Evolutionary conservation across 2,329 filamentous ascomycete species (phyloP).

Genomic region (Ceratocystis alfenasii): DNA sequence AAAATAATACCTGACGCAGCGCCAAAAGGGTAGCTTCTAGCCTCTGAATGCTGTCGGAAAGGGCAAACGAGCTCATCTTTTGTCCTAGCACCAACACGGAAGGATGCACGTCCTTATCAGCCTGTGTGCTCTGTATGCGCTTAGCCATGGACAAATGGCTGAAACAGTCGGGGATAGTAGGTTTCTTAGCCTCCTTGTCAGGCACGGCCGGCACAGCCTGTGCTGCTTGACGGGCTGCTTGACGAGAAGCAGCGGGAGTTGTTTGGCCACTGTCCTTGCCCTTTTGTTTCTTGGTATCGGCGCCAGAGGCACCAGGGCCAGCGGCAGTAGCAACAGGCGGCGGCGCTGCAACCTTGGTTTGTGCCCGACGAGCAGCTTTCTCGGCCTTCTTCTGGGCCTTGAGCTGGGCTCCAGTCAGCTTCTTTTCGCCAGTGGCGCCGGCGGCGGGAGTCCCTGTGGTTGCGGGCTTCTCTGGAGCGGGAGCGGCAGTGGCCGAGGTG

Average conservation of each 20-base stretch:
- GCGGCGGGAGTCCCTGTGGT: slow-evolving; percentile 9
- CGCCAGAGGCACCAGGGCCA: slow-evolving; percentile 30
- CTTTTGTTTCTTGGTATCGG: slow-evolving; percentile 35
- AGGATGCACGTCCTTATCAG: slow-evolving; percentile 73
- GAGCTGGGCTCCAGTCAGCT: slow-evolving; percentile 62
- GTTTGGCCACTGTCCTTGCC: slow-evolving; percentile 14
- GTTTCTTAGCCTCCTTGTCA: slow-evolving; percentile 40
- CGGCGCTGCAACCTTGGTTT: slow-evolving; percentile 47
- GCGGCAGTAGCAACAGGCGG: slow-evolving; percentile 32
- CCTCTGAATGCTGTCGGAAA: slow-evolving; percentile 80
- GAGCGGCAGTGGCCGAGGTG: not conserved
- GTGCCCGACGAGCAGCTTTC: slow-evolving; percentile 73
- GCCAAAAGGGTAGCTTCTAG: slow-evolving; percentile 78
- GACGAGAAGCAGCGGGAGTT: slow-evolving; percentile 26
- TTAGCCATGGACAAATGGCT: slow-evolving; percentile 65
- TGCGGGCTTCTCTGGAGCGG: not conserved
- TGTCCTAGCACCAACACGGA: slow-evolving; percentile 74
- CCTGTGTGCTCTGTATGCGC: slow-evolving; percentile 41
- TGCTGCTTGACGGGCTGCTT: slow-evolving; percentile 31
- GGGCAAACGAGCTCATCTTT: slow-evolving; percentile 77
- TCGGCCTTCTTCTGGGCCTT: slow-evolving; percentile 87
- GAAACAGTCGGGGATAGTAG: slow-evolving; percentile 59
- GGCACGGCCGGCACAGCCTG: slow-evolving; percentile 31
- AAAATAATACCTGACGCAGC: slow-evolving; percentile 60
- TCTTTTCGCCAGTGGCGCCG: slow-evolving; percentile 33